These are phyloP conservation scores for Solanum piurae DNA, from an alignment of 257 asterid genomes.

Conservation along the genomic window DNA sequence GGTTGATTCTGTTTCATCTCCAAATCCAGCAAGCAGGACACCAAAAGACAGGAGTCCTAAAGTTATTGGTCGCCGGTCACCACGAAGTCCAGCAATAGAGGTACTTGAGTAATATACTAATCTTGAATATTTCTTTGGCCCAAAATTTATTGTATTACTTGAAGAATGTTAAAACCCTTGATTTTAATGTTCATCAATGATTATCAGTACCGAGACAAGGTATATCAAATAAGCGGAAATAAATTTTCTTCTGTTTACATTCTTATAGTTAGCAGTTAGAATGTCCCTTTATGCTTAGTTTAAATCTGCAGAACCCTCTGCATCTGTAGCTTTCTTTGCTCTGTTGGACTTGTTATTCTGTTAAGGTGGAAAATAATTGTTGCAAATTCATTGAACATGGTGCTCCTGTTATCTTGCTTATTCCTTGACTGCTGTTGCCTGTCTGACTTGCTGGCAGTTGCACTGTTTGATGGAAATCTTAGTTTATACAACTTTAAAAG, in stretches of 20 bases:
- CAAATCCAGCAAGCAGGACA: conserved; percentile 37
- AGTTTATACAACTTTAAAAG: not conserved
- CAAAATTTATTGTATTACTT: not conserved
- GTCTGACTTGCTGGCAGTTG: not conserved
- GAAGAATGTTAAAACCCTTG: not conserved
- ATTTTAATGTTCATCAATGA: not conserved
- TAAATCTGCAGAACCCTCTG: not conserved
- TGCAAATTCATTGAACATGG: not conserved
- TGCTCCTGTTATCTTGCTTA: not conserved
- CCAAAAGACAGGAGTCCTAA: conserved; percentile 60
- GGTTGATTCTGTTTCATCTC: conserved; percentile 39
- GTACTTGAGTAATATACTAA: conserved; percentile 18
- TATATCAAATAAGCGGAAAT: not conserved
- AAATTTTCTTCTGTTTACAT: not conserved
- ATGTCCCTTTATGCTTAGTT: not conserved
- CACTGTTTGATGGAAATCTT: not conserved
- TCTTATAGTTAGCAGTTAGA: not conserved
- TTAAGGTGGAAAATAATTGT: not conserved
- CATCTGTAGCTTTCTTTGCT: not conserved
- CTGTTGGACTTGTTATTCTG: not conserved
- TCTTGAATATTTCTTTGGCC: not conserved
- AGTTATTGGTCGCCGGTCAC: conserved; percentile 50
- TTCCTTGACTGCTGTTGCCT: not conserved
- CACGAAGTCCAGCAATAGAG: conserved; percentile 59
- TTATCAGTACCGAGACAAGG: not conserved